Percentiles rank a stretch among this genome's conserved stretches.
Evolutionary conservation across 495 filamentous ascomycete species (phyloP).

Genomic region (Aspergillus incahuasiensis): DNA sequence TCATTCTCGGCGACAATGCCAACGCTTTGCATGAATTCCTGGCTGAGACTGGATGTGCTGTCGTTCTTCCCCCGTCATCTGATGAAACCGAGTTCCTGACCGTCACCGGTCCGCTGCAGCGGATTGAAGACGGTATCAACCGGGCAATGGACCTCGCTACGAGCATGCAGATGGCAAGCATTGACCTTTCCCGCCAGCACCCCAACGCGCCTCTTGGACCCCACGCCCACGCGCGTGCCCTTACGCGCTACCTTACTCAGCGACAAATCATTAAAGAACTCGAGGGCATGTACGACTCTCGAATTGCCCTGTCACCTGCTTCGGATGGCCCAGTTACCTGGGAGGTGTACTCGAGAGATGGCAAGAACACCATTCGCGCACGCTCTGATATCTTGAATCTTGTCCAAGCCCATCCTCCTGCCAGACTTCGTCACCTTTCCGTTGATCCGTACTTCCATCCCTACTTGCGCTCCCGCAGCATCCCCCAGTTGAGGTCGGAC

Average conservation of each 20-base stretch:
- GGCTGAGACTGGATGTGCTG: slow-evolving; percentile 81
- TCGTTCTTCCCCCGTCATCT: slow-evolving; percentile 67
- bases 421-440: slow-evolving; percentile 60
- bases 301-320: slow-evolving; percentile 69
- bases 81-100: slow-evolving; percentile 77
- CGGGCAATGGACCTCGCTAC: slow-evolving; percentile 77
- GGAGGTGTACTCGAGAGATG: slow-evolving; percentile 80
- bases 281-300: slow-evolving; percentile 70
- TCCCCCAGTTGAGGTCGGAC: slow-evolving; percentile 59
- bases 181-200: slow-evolving; percentile 75
- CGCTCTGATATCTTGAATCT: slow-evolving; percentile 76
- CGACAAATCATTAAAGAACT: slow-evolving; percentile 72
- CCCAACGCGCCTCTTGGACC: slow-evolving; percentile 65
- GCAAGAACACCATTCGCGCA: slow-evolving; percentile 76
- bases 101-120: slow-evolving; percentile 72
- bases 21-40: slow-evolving; percentile 79
- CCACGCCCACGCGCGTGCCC: slow-evolving; percentile 70
- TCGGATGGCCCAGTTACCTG: slow-evolving; percentile 63
- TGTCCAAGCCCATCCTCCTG: slow-evolving; percentile 73
- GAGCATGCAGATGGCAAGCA: slow-evolving; percentile 70
- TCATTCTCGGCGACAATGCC: slow-evolving; percentile 79
- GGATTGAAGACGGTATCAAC: slow-evolving; percentile 66
- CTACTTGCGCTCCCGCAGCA: slow-evolving; percentile 61
- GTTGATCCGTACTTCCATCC: slow-evolving; percentile 86
- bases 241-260: slow-evolving; percentile 78